Base-by-base conservation (phyloP, 495 filamentous ascomycete genomes). In the Trichoderma virens region DNA sequence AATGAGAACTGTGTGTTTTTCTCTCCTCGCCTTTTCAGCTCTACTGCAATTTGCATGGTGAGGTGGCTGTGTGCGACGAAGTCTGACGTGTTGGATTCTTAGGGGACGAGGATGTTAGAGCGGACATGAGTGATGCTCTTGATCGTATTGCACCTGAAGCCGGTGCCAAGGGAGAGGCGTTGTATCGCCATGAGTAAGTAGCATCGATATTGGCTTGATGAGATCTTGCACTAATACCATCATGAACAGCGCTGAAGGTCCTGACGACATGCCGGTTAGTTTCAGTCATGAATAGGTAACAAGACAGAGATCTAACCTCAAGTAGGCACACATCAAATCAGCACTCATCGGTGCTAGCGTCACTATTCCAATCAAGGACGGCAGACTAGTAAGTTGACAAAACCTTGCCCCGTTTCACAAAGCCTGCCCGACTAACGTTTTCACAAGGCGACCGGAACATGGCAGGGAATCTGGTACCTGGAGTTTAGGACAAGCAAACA, bases 1-100 rank as follows among this genome's bases (percentile, higher is more conserved):
- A 97, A 98, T 74, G 94, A 98, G 84, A 98, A 98, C 76, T 98
- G 92, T 95, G 79, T 20, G 90, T 90, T 73, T 89, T 93, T 14
- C 65, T 64, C 60, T 60, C 30, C 3, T 65, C 67, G 67, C 45
- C 5, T 5, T 31, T 7, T 60, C 38, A 16, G 1, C 25, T 25
- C 11, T 60, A 27, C 39, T 16, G 13, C 16, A 5, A 28, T 30
- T 35, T 13, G 34, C 34, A 35, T 35, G 6, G 34, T 7, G 59
- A 38, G 18, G 45, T 0, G 30, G 31, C 62, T 25, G 31, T 39
- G 9, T 45, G 61, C 18, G 43, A 23, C 25, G 3, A 47, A 20
- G 16, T 25, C 31, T 61, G 31, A 61, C 31, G 2, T 14, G n/a
- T 14, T 61, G 18, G 39, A n/a, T 28, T 25, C 1, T 41, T 63